These are phyloP conservation scores for Puya raimondii DNA, from an alignment of 176 grass and related monocot species.

Conservation along the genomic window DNA sequence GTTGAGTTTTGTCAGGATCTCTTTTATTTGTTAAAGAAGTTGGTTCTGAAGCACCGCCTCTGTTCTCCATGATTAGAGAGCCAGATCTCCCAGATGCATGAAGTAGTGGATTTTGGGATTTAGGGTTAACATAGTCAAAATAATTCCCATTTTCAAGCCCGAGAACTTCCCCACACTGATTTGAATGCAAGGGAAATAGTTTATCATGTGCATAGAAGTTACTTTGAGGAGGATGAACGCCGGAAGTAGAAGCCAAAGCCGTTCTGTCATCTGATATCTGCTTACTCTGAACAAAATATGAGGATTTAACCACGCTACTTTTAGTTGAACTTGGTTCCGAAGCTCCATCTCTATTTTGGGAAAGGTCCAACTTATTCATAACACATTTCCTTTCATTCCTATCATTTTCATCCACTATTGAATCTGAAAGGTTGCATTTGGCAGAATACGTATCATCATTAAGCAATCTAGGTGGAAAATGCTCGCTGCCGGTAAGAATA, in stretches of 20 bases:
- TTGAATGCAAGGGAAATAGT: conserved; percentile 27
- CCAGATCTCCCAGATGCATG: conserved; percentile 9
- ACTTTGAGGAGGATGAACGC: conserved; percentile 23
- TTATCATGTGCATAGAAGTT: conserved; percentile 16
- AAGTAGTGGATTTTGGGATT: conserved; percentile 28
- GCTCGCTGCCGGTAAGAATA: conserved; percentile 59
- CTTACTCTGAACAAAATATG: conserved; percentile 21
- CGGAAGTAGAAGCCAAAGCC: conserved; percentile 16
- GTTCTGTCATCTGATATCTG: conserved; percentile 21
- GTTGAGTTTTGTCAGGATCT: conserved; percentile 19
- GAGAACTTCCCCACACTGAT: conserved; percentile 24
- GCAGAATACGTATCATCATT: conserved; percentile 27
- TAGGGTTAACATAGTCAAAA: conserved; percentile 13
- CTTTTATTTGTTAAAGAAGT: conserved; percentile 7
- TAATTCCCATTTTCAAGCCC: conserved; percentile 32
- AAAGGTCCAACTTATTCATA: conserved; percentile 17
- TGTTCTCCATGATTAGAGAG: conserved; percentile 14
- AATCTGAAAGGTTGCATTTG: conserved; percentile 14
- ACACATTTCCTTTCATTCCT: conserved; percentile 12
- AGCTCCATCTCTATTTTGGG: conserved; percentile 23
- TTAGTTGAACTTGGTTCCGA: conserved; percentile 21
- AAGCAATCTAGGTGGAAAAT: conserved; percentile 39
- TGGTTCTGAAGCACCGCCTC: conserved; percentile 11
- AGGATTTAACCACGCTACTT: conserved; percentile 19
- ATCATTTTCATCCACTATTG: neutral